These are phyloP conservation scores for Yamadazyma dendronema DNA, from an alignment of 1,139 yeast species.

Conservation along the genomic window DNA sequence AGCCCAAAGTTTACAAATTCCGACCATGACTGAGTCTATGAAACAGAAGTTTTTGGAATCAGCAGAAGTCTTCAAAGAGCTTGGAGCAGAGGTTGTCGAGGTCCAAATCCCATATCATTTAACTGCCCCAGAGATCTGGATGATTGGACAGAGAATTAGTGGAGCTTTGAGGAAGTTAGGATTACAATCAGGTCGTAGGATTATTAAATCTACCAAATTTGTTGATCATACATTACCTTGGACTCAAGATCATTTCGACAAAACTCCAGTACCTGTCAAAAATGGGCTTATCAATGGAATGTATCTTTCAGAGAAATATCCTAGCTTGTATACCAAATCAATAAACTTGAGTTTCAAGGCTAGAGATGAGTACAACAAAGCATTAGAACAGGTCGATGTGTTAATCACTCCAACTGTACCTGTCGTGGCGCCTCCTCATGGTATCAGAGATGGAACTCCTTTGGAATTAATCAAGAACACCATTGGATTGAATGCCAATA, in stretches of 20 bases:
- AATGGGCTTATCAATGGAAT: constrained; percentile 28
- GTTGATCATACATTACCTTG: constrained; percentile 10
- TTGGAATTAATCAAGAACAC: constrained; percentile 21
- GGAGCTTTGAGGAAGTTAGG: constrained; percentile 17
- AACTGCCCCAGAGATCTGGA: constrained; percentile 17
- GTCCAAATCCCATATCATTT: constrained; percentile 15
- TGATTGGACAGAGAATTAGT: constrained; percentile 14
- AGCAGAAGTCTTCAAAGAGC: constrained; percentile 10
- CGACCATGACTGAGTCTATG: constrained; percentile 13
- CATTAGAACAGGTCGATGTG: constrained; percentile 18
- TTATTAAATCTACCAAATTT: constrained; percentile 9
- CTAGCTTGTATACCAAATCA: constrained; percentile 30
- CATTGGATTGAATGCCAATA: constrained; percentile 33
- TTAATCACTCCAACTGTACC: constrained; percentile 15
- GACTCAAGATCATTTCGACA: constrained; percentile 24
- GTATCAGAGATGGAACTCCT: constrained; percentile 13
- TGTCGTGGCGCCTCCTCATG: constrained; percentile 15
- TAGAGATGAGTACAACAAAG: constrained; percentile 26
- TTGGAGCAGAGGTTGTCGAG: constrained; percentile 16
- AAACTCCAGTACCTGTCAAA: constrained; percentile 26
- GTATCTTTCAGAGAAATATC: constrained; percentile 27
- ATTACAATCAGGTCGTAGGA: constrained; percentile 10
- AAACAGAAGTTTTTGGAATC: constrained; percentile 11
- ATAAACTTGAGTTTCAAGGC: constrained; percentile 30
- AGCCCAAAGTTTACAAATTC: constrained; percentile 14